Evolutionary conservation across 1,139 yeast genomes (phyloP), one percentile per base, ranked within the genome.

Genomic region (Blastobotrys petasosporus): DNA sequence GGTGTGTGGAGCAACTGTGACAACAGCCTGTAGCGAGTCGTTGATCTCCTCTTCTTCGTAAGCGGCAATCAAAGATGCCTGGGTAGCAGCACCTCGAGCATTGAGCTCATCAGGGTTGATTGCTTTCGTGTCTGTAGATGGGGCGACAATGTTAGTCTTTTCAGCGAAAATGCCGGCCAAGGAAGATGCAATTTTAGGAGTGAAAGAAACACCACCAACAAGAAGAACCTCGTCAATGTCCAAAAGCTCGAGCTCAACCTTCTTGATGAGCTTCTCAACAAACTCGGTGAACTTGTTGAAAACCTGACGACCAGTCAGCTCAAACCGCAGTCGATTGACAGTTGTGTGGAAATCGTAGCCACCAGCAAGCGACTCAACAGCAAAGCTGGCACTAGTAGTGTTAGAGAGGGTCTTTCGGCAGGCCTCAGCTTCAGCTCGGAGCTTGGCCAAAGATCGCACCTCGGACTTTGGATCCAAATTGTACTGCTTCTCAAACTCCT

Each of bases 31-130:
- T 58, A 83, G 74, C 51, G 95, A 83, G 68, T 88, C 95, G 46
- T 75, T 73, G 59, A 92, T 76, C 70, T 90, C 97, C 46, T 85
- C 94, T 50, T 77, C 86, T 62, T 90, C 97, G 59, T 83, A 87
- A 46, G 80, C 73, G 60, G 86, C 85, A 55, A 90, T 76, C 65
- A 94, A 73, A 37, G 95, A 80, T 44, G 97, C 98, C 75, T 94
- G 98, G 64, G 92, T 77, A 51, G 98, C 97, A 52, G 96, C 95
- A 70, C 99, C 99, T 65, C 95, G 84, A 55, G 95, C 82, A 55
- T 84, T 75, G 62, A 88, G 76, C 71, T 94, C 98, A 60, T 86
- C 80, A 52, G 99, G 97, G 72, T 84, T 80, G 51, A 83, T 64
- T 47, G 95, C 88, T 68, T 85, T 85, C 54, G 85, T 57, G 65